Evolutionary conservation across 768 basidiomycete species (phyloP).

Genomic region (Suillus occidentalis): DNA sequence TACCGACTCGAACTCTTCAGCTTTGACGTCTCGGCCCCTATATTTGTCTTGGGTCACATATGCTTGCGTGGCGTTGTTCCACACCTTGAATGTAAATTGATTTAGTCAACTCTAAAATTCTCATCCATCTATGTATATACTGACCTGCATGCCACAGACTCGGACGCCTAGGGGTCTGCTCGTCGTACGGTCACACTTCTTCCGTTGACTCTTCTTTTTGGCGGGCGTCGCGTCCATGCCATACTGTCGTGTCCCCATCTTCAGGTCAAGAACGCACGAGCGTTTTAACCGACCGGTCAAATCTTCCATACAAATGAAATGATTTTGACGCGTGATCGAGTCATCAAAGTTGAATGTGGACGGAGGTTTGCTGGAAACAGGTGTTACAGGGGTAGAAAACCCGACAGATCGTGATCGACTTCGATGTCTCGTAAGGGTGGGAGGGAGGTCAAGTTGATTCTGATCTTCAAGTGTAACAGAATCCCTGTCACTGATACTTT

Average conservation of each 20-base stretch:
- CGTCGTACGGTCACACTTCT: constrained; percentile 97
- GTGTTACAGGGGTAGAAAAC: constrained; percentile 22
- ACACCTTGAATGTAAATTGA: constrained; percentile 59
- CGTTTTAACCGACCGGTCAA: constrained; percentile 88
- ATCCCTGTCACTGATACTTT: constrained; percentile 47
- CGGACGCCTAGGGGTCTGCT: constrained; percentile 88
- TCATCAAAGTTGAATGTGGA: constrained; percentile 41
- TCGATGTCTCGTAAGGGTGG: constrained; percentile 39
- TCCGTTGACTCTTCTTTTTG: constrained; percentile 98
- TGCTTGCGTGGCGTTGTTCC: constrained; percentile 81
- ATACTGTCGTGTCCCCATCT: constrained; percentile 99
- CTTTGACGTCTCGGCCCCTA: constrained; percentile 85
- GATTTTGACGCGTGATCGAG: constrained; percentile 81
- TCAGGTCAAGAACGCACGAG: constrained; percentile 95
- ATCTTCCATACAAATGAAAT: constrained; percentile 99
- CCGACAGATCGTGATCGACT: constrained; percentile 41
- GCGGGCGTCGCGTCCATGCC: constrained; percentile 89
- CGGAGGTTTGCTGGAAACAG: constrained; percentile 29
- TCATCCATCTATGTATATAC: constrained; percentile 26
- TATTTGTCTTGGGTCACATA: constrained; percentile 97
- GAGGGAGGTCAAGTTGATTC: constrained; percentile 23
- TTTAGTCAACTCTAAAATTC: constrained; percentile 10
- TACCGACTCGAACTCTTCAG: constrained; percentile 81
- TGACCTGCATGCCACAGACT: constrained; percentile 98
- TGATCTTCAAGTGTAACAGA: constrained; percentile 27